phyloP scores from a whole-genome alignment of 345 rosid genomes.

The Leavenworthia alabamica region DNA sequence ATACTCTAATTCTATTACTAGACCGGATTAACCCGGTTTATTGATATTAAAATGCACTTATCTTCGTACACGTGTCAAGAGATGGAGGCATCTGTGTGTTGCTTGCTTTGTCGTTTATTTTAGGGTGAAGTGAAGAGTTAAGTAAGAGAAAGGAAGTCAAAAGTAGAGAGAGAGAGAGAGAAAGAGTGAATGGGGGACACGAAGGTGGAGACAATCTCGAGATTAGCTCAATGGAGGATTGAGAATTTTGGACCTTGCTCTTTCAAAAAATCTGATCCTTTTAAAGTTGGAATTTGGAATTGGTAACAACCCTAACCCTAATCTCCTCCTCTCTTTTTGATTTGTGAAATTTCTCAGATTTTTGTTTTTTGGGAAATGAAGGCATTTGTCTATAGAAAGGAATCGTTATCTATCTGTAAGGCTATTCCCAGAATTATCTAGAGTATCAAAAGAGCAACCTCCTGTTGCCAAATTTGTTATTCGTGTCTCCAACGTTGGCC shows the following conservation, averaged over 20 bases:
- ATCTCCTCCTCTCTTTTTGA: too few relatives aligned
- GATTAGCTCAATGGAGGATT: slow-evolving; percentile 91
- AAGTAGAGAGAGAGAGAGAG: slow-evolving; percentile 15
- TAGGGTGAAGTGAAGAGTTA: slow-evolving; percentile 27
- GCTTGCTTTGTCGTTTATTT: slow-evolving; percentile 20
- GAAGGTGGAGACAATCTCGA: slow-evolving; percentile 80
- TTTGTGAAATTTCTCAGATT: background rate
- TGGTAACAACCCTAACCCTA: too few relatives aligned
- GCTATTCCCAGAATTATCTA: slow-evolving; percentile 74
- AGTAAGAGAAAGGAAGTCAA: slow-evolving; percentile 18
- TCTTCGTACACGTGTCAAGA: slow-evolving; percentile 23
- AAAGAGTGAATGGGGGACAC: slow-evolving; percentile 56
- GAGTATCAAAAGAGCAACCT: slow-evolving; percentile 66
- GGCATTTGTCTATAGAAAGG: slow-evolving; percentile 84
- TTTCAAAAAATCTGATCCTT: slow-evolving; percentile 79
- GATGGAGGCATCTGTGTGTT: slow-evolving; percentile 7
- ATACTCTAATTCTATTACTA: background rate
- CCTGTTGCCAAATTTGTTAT: slow-evolving; percentile 68
- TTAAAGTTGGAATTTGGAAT: slow-evolving; percentile 91
- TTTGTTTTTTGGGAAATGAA: slow-evolving; percentile 12
- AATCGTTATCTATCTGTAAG: slow-evolving; percentile 64
- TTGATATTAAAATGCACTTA: background rate
- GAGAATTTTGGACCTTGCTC: slow-evolving; percentile 73
- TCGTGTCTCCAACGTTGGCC: slow-evolving; percentile 55
- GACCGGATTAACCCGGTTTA: slow-evolving; percentile 5